phyloP scores from a whole-genome alignment of 1,284 basidiomycete genomes.

The Leccinum laetum region DNA sequence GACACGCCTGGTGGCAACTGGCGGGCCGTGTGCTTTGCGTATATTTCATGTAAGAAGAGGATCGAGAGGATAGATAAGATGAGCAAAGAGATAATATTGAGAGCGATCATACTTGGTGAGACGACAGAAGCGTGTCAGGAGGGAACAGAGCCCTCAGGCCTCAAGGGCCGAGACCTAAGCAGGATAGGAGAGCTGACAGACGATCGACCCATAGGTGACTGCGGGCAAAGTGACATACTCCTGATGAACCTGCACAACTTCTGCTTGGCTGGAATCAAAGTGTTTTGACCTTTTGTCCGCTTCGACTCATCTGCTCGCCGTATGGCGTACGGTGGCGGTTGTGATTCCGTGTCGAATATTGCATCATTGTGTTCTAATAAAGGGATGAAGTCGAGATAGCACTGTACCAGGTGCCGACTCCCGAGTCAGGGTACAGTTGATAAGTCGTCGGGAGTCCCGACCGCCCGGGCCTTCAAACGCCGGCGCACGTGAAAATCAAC shows the following conservation, averaged over 20 bases:
- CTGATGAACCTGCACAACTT: not conserved
- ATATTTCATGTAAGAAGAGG: not conserved
- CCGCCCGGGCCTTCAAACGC: too few relatives aligned
- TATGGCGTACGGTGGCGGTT: not conserved
- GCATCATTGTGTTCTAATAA: not conserved
- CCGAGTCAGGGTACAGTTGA: too few relatives aligned
- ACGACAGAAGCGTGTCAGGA: not conserved
- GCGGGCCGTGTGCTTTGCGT: not conserved
- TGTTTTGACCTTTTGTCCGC: too few relatives aligned
- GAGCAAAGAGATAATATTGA: not conserved
- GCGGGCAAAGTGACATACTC: not conserved
- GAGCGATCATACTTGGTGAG: too few relatives aligned
- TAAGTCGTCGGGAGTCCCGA: too few relatives aligned
- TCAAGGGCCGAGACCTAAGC: too few relatives aligned
- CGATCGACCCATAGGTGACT: not conserved
- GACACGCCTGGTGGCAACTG: conserved; percentile 17
- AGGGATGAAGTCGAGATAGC: not conserved
- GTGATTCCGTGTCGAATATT: too few relatives aligned
- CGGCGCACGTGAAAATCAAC: too few relatives aligned
- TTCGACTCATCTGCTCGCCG: not conserved
- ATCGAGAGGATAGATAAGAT: too few relatives aligned
- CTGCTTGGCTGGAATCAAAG: too few relatives aligned
- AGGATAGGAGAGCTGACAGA: not conserved
- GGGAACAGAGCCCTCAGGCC: too few relatives aligned
- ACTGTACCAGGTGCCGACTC: too few relatives aligned